Conservation (phyloP, 2,329 filamentous ascomycete species). For the Apiospora marii region DNA sequence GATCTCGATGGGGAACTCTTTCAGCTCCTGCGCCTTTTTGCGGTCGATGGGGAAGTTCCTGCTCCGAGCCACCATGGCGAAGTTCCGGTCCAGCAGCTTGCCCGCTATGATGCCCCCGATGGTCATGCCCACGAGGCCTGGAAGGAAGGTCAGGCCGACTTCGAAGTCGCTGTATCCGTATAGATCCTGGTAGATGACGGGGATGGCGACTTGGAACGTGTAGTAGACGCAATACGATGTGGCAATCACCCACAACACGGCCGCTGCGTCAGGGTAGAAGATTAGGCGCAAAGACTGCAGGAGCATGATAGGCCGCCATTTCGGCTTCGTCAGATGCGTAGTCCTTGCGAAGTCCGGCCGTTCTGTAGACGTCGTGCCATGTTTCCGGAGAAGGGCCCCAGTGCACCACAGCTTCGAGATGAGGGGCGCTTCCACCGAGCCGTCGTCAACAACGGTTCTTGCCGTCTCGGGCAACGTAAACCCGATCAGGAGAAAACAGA, state of each 20-base stretch:
- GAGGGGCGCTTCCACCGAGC: neutral
- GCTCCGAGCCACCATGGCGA: conserved; percentile 1
- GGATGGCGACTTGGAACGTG: conserved; percentile 26
- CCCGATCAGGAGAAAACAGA: neutral
- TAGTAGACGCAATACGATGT: conserved; percentile 22
- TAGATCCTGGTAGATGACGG: conserved; percentile 21
- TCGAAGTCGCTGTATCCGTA: conserved; percentile 27
- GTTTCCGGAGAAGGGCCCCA: neutral
- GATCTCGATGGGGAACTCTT: neutral
- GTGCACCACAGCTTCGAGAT: neutral
- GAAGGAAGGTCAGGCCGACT: conserved; percentile 25
- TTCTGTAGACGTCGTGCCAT: neutral
- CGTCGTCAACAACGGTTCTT: neutral
- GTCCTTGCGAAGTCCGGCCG: too few species aligned
- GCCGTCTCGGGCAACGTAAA: neutral
- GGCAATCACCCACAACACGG: conserved; percentile 21
- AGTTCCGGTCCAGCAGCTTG: conserved; percentile 28
- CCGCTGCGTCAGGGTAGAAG: conserved; percentile 8
- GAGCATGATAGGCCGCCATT: neutral
- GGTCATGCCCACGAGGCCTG: conserved; percentile 26
- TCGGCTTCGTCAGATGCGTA: too few species aligned
- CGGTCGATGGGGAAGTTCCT: neutral
- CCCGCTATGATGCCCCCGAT: conserved; percentile 25
- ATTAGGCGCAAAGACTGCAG: conserved; percentile 16
- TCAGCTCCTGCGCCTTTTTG: neutral